Percentiles rank a stretch among this genome's conserved stretches.
These are phyloP conservation scores for Haberlea rhodopensis DNA, from an alignment of 257 asterid species.

Conservation along the genomic window DNA sequence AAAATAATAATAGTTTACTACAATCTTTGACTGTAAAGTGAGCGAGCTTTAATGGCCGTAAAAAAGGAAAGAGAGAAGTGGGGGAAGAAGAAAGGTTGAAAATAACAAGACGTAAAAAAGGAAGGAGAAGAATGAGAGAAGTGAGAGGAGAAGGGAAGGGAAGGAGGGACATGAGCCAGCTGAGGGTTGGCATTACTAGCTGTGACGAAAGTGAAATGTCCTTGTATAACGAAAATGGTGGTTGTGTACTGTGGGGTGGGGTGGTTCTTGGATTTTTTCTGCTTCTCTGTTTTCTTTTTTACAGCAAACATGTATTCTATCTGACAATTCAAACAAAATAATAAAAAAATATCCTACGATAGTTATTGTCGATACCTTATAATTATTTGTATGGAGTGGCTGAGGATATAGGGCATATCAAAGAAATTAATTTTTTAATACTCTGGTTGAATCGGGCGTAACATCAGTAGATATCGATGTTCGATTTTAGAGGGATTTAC, in stretches of 20 bases:
- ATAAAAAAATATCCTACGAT: too few species aligned
- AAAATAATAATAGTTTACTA: neutral
- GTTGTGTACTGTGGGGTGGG: neutral
- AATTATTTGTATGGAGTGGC: too few species aligned
- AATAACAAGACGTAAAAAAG: slow-evolving; percentile 60
- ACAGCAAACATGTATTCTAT: neutral
- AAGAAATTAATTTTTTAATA: too few species aligned
- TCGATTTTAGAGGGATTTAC: too few species aligned
- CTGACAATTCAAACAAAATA: too few species aligned
- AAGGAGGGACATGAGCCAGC: slow-evolving; percentile 24
- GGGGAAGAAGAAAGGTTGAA: slow-evolving; percentile 47
- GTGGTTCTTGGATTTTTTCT: neutral
- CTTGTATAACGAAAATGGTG: neutral
- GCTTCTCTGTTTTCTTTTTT: neutral
- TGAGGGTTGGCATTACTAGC: slow-evolving; percentile 42
- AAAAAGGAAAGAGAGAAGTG: slow-evolving; percentile 18
- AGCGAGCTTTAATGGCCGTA: slow-evolving; percentile 12
- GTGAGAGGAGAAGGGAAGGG: slow-evolving; percentile 23
- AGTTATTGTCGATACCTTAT: too few species aligned
- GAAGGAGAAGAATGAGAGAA: slow-evolving; percentile 36
- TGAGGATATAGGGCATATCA: too few species aligned
- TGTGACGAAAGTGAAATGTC: slow-evolving; percentile 48
- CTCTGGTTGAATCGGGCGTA: too few species aligned
- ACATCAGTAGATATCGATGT: too few species aligned
- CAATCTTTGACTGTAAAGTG: slow-evolving; percentile 5